Percentiles rank a stretch among this genome's conserved stretches.
Conservation (phyloP, 345 rosid species). For the Salix viminalis region DNA sequence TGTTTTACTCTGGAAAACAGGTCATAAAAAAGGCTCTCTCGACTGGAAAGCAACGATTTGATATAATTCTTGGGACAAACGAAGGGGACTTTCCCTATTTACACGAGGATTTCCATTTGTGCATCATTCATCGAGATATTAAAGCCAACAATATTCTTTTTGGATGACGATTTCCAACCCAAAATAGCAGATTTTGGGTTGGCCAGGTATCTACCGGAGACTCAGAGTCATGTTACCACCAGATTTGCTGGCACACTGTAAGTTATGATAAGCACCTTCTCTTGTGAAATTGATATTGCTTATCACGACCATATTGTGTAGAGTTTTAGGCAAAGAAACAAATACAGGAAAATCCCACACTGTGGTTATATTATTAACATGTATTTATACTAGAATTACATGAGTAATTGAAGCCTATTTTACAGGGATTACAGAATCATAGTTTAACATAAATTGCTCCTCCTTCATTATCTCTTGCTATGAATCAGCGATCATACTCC, state of each 20-base stretch:
- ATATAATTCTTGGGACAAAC: slow-evolving; percentile 44
- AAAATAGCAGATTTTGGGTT: slow-evolving; percentile 54
- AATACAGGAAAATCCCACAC: too few species aligned
- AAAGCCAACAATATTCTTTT: slow-evolving; percentile 42
- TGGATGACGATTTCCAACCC: slow-evolving; percentile 39
- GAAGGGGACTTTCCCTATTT: slow-evolving; percentile 48
- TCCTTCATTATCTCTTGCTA: too few species aligned
- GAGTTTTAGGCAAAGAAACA: too few species aligned
- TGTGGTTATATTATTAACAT: too few species aligned
- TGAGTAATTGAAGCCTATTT: too few species aligned
- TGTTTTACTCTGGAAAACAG: slow-evolving; percentile 10
- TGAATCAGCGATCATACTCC: too few species aligned
- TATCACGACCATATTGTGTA: too few species aligned
- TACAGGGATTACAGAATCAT: too few species aligned
- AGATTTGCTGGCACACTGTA: slow-evolving; percentile 48
- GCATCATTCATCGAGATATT: slow-evolving; percentile 53
- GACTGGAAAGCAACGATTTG: slow-evolving; percentile 41
- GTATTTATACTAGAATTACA: too few species aligned
- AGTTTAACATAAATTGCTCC: too few species aligned
- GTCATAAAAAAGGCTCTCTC: slow-evolving; percentile 30
- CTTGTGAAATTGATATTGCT: neutral
- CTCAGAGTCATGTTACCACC: slow-evolving; percentile 43
- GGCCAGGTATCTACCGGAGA: slow-evolving; percentile 43
- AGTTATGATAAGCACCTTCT: slow-evolving; percentile 3
- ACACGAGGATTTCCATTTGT: slow-evolving; percentile 45